Percentiles rank a stretch among this genome's conserved stretches.
Evolutionary conservation across 768 basidiomycete species (phyloP).

Genomic region (Hygrocybe coccinea): DNA sequence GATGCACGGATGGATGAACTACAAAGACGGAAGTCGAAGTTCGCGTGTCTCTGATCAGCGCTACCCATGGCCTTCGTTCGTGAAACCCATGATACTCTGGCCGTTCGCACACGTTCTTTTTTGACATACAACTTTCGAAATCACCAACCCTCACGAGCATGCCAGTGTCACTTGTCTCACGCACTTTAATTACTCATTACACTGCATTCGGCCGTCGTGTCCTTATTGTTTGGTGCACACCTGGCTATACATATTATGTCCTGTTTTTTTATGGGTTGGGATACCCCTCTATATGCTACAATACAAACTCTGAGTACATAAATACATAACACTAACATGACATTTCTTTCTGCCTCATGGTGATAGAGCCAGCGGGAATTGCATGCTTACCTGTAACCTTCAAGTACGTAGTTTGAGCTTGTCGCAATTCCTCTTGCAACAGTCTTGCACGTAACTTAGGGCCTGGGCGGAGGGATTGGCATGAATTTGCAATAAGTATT

Average conservation of each 20-base stretch:
- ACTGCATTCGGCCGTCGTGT: neutral
- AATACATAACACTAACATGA: neutral
- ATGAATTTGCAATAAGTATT: neutral
- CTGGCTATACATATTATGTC: neutral
- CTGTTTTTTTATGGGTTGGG: neutral
- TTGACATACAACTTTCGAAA: neutral
- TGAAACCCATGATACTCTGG: too few relatives aligned
- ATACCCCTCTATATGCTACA: slow-evolving; percentile 1
- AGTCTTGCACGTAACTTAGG: too few relatives aligned
- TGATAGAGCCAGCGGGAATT: neutral
- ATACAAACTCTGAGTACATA: neutral
- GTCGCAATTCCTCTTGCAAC: too few relatives aligned
- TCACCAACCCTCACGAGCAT: neutral
- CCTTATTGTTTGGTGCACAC: neutral
- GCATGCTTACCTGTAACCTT: neutral
- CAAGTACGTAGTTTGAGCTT: too few relatives aligned
- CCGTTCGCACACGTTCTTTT: neutral
- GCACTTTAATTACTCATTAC: neutral
- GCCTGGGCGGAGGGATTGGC: too few relatives aligned
- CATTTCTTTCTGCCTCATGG: neutral
- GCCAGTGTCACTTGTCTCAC: too few relatives aligned
- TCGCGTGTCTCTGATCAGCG: slow-evolving; percentile 80
- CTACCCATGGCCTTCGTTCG: too few relatives aligned
- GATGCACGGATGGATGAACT: slow-evolving; percentile 86
- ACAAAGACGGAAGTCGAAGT: slow-evolving; percentile 83